Evolutionary conservation across 345 rosid species (phyloP), one percentile per base, ranked within the genome.

Genomic region (Gynandropsis gynandra): DNA sequence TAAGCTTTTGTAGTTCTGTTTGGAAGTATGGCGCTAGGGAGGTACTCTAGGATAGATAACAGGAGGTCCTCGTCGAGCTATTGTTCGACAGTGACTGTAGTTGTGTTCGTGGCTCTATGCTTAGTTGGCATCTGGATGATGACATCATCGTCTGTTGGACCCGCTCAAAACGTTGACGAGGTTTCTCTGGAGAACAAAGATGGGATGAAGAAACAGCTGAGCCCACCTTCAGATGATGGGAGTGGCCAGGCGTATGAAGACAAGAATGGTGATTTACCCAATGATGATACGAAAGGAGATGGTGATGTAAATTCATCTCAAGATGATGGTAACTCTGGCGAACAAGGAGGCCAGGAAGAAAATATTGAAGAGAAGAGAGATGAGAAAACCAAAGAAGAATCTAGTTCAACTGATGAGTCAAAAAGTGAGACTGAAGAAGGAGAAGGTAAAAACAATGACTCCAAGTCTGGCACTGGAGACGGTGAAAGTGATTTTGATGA

Each of bases 111-210:
- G 70, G 97, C 83, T 21, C 72, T 92, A 15, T 92, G 97, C 67
- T 75, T 92, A 71, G 87, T 87, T 37, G 98, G 97, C 48, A 75
- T 81, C 29, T 92, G 98, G 98, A 92, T 92, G 94, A 74, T 87
- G 86, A 85, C 89, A 7, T 87, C 95, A 0, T 87, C 96, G 1
- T 78, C 89, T 6, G 68, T 76, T 13, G 82, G 72, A 50, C 89
- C 98, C 0, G 79, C 67, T 41, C 77, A 74, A 64, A 79, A 50
- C 56, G 75, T 74, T 15, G 89, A 84, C 31, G 83, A 61, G 58
- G 67, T 77, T 52, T 60, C 72, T 45, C 67, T 74, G 61, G 86
- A 84, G 50, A 75, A 61, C 54, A 90, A 72, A 50, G 75, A 54
- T 58, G 87, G 76, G 64, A 60, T 75, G 31, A 76, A 69, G 71